Conservation (phyloP, 1,139 yeast genomes). For the Martiniozyma asiatica region DNA sequence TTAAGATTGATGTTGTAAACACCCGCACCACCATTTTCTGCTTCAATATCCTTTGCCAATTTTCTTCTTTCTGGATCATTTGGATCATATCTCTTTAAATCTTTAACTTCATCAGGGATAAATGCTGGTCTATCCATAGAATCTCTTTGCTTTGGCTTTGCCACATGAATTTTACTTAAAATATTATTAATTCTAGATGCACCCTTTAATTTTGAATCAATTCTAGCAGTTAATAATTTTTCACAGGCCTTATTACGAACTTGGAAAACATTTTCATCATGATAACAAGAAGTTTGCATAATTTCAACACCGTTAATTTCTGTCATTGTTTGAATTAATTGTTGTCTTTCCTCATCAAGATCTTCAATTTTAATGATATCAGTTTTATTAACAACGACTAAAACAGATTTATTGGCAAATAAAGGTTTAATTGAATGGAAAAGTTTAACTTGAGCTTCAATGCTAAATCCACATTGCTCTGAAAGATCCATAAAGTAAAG, state of each 20-base stretch:
- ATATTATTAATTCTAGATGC: conserved; percentile 81
- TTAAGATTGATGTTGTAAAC: conserved; percentile 88
- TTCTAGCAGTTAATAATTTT: conserved; percentile 85
- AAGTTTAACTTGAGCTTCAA: conserved; percentile 93
- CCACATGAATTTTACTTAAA: conserved; percentile 89
- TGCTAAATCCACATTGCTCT: conserved; percentile 97
- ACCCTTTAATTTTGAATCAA: conserved; percentile 93
- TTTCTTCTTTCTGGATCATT: conserved; percentile 74
- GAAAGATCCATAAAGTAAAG: conserved; percentile 95
- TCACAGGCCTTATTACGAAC: conserved; percentile 97
- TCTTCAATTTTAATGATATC: conserved; percentile 84
- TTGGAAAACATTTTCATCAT: conserved; percentile 90
- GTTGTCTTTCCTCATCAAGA: conserved; percentile 65
- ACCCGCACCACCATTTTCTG: conserved; percentile 97
- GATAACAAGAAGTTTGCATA: conserved; percentile 85
- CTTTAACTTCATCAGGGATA: conserved; percentile 66
- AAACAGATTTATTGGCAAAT: conserved; percentile 90
- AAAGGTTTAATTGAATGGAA: conserved; percentile 95
- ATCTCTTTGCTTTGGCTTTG: conserved; percentile 82
- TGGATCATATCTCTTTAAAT: conserved; percentile 54
- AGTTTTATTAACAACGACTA: conserved; percentile 90
- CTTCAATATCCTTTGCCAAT: conserved; percentile 81
- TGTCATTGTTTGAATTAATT: conserved; percentile 49
- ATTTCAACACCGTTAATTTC: conserved; percentile 76
- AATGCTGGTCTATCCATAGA: conserved; percentile 66